Evolutionary conservation across 2,329 filamentous ascomycete species (phyloP).

Genomic region (Lecanicillium sp.): DNA sequence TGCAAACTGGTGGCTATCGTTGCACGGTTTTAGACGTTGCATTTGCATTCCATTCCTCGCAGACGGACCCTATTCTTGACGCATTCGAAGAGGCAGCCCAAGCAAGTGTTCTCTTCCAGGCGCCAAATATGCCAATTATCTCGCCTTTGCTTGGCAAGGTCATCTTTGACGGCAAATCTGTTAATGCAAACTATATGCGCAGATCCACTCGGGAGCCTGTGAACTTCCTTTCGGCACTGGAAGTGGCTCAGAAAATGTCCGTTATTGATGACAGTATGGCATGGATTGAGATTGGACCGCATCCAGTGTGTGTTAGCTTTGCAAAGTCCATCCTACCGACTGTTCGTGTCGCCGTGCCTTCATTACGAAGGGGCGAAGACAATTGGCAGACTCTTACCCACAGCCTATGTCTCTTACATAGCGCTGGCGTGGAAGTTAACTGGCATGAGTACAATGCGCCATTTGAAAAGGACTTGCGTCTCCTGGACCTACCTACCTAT

Average conservation of each 20-base stretch:
- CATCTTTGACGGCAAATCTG: slow-evolving; percentile 15
- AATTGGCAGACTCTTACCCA: slow-evolving; percentile 55
- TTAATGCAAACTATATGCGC: slow-evolving; percentile 51
- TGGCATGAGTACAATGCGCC: slow-evolving; percentile 59
- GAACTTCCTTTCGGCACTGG: slow-evolving; percentile 53
- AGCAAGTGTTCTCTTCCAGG: slow-evolving; percentile 9
- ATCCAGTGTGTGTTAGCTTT: slow-evolving; percentile 56
- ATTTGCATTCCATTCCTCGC: slow-evolving; percentile 3
- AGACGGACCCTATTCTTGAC: neutral
- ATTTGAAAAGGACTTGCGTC: slow-evolving; percentile 29
- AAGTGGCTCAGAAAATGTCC: slow-evolving; percentile 36
- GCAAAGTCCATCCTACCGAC: slow-evolving; percentile 51
- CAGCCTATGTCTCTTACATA: slow-evolving; percentile 49
- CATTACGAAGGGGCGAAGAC: slow-evolving; percentile 55
- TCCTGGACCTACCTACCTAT: slow-evolving; percentile 61
- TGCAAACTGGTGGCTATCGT: neutral
- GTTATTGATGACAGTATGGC: slow-evolving; percentile 46
- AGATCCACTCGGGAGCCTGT: slow-evolving; percentile 56
- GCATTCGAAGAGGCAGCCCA: neutral
- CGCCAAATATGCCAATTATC: slow-evolving; percentile 1
- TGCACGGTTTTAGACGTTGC: neutral
- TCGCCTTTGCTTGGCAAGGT: neutral
- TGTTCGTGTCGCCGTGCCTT: slow-evolving; percentile 43
- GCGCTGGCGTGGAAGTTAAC: slow-evolving; percentile 52
- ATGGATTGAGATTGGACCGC: slow-evolving; percentile 62